Conservation (phyloP, 768 basidiomycete species). For the Xanthoconium purpureum region DNA sequence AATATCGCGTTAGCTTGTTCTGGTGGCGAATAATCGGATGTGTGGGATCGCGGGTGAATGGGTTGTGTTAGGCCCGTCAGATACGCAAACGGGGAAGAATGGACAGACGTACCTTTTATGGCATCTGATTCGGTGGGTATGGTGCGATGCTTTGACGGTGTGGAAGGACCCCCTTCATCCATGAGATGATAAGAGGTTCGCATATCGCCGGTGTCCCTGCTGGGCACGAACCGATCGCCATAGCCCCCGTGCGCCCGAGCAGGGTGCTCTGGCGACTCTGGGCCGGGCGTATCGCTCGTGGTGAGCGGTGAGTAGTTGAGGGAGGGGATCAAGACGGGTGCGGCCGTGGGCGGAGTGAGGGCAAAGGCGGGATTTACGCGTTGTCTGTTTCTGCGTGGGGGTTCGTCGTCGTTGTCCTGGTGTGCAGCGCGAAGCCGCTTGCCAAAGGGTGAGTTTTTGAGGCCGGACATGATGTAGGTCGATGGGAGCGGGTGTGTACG, state of each 20-base stretch:
- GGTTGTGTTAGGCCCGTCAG: conserved; percentile 4
- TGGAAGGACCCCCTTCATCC: conserved; percentile 52
- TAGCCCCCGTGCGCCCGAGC: conserved; percentile 40
- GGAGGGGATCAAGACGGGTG: conserved; percentile 50
- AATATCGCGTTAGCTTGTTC: conserved; percentile 87
- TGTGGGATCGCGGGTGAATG: conserved; percentile 19
- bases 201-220: conserved; percentile 55
- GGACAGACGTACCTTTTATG: conserved; percentile 55
- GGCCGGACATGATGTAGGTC: conserved; percentile 53
- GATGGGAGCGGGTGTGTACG: neutral
- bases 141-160: conserved; percentile 58
- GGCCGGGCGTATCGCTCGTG: conserved; percentile 48
- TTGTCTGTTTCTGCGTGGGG: conserved; percentile 49
- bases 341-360: conserved; percentile 30
- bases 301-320: conserved; percentile 51
- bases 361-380: conserved; percentile 56
- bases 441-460: conserved; percentile 83
- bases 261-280: conserved; percentile 39
- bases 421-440: conserved; percentile 77
- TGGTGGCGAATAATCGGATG: conserved; percentile 23
- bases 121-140: conserved; percentile 72
- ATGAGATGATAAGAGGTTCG: conserved; percentile 61
- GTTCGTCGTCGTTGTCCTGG: conserved; percentile 53
- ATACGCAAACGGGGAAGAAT: neutral
- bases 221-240: conserved; percentile 63